phyloP scores from a whole-genome alignment of 257 asterid genomes.

The Solanum chmielewskii region DNA sequence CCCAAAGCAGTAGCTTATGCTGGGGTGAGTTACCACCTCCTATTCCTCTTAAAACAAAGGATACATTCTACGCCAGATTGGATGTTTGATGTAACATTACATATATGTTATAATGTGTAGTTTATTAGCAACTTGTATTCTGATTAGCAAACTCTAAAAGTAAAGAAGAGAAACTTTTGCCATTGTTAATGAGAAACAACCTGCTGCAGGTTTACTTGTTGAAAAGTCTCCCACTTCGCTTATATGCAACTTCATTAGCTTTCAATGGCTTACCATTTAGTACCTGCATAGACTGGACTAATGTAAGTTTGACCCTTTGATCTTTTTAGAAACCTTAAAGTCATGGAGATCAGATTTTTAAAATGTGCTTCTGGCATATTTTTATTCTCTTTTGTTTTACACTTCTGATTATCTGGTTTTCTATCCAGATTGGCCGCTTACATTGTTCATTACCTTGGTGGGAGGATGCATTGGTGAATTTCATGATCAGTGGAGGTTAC shows the following conservation, averaged over 20 bases:
- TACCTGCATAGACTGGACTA: slow-evolving; percentile 71
- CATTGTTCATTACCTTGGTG: slow-evolving; percentile 93
- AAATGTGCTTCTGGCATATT: neutral
- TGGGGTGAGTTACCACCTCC: slow-evolving; percentile 44
- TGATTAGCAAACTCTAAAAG: neutral
- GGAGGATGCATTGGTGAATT: slow-evolving; percentile 83
- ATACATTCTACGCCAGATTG: neutral
- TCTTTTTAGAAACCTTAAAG: neutral
- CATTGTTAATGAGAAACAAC: neutral
- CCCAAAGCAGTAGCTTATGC: slow-evolving; percentile 74
- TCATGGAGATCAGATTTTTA: neutral
- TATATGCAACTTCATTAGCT: slow-evolving; percentile 55
- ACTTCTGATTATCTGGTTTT: neutral
- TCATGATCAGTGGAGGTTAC: slow-evolving; percentile 91
- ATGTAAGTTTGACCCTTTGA: slow-evolving; percentile 32
- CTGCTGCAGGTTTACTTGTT: slow-evolving; percentile 47
- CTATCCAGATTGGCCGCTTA: slow-evolving; percentile 63
- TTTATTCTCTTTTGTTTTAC: neutral
- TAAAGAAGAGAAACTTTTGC: neutral
- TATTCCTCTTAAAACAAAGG: neutral
- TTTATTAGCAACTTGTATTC: neutral
- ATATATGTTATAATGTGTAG: neutral
- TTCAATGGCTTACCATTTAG: slow-evolving; percentile 41
- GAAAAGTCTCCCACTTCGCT: slow-evolving; percentile 60
- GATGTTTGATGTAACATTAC: neutral